These are phyloP conservation scores for Thraustochytrium striatum DNA, from an alignment of 352 stramenopile species.

Conservation along the genomic window DNA sequence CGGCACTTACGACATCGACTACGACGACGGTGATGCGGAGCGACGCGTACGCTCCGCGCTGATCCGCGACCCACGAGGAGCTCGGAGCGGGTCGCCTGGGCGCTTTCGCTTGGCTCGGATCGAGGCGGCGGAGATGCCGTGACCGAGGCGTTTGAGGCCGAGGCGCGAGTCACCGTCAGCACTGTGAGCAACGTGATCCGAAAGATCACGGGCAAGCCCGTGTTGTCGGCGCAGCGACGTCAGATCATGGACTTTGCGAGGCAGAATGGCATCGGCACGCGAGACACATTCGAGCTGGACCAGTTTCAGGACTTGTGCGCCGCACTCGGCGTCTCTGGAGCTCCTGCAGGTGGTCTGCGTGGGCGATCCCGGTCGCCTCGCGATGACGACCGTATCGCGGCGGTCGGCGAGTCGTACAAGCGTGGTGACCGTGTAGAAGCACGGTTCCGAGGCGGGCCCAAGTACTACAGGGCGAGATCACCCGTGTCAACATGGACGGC, in stretches of 20 bases:
- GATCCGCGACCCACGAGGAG: too few relatives aligned
- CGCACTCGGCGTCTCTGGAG: slow-evolving; percentile 12
- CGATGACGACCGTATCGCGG: too few relatives aligned
- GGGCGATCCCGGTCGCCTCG: too few relatives aligned
- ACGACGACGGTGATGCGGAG: slow-evolving; percentile 70
- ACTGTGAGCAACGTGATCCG: slow-evolving; percentile 28
- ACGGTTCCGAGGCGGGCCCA: slow-evolving; percentile 62
- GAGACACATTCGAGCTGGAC: slow-evolving; percentile 4
- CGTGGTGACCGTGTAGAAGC: slow-evolving; percentile 64
- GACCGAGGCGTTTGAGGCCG: not conserved
- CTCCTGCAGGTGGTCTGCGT: too few relatives aligned
- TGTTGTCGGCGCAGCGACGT: slow-evolving; percentile 6
- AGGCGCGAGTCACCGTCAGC: slow-evolving; percentile 30
- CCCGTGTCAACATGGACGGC: slow-evolving; percentile 46
- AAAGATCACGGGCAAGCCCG: slow-evolving; percentile 23
- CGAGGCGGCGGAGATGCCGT: too few relatives aligned
- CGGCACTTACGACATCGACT: slow-evolving; percentile 68
- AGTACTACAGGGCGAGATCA: slow-evolving; percentile 65
- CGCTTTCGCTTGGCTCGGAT: too few relatives aligned
- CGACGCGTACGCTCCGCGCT: slow-evolving; percentile 56
- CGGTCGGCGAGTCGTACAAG: not conserved
- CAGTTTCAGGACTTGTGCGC: slow-evolving; percentile 28
- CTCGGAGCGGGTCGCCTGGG: too few relatives aligned
- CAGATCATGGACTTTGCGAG: slow-evolving; percentile 5
- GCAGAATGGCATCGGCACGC: not conserved